Evolutionary conservation across 73 alveolate genomes (phyloP).

Genomic region (Effrenium voratum): DNA sequence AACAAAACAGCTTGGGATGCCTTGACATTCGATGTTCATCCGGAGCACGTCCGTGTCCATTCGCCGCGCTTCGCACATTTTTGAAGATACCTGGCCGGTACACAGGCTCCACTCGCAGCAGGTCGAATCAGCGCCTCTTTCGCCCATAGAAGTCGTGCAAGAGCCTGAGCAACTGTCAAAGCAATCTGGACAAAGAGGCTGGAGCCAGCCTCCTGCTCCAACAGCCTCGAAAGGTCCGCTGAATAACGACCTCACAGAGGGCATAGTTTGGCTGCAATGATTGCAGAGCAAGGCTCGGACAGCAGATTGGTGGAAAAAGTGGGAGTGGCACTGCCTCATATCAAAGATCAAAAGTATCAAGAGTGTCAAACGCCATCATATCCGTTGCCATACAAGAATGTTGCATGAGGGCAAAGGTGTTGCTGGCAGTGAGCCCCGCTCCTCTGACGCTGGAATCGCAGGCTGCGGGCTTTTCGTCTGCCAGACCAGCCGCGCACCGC

Average conservation of each 20-base stretch:
- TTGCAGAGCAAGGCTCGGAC: not conserved
- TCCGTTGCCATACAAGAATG: too few relatives aligned
- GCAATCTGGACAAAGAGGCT: not conserved
- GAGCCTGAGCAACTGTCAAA: slow-evolving; percentile 12
- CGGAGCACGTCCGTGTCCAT: slow-evolving; percentile 37
- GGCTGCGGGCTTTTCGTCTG: slow-evolving; percentile 5
- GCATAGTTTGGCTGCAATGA: not conserved
- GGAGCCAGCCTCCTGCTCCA: slow-evolving; percentile 39
- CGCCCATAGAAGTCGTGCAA: slow-evolving; percentile 66
- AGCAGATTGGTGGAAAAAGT: slow-evolving; percentile 64
- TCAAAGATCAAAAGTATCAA: not conserved
- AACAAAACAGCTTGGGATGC: not conserved
- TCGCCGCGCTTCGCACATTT: slow-evolving; percentile 63
- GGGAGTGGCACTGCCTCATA: slow-evolving; percentile 34
- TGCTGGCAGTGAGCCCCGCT: too few relatives aligned
- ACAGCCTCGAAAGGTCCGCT: slow-evolving; percentile 75
- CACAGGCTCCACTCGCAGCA: not conserved
- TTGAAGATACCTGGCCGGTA: slow-evolving; percentile 26
- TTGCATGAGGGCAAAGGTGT: too few relatives aligned
- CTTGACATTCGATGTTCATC: not conserved
- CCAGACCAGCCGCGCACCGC: slow-evolving; percentile 91
- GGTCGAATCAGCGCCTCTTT: slow-evolving; percentile 1
- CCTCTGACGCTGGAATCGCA: slow-evolving; percentile 72
- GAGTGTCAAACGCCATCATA: not conserved
- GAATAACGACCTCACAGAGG: slow-evolving; percentile 28